Base-by-base conservation (phyloP, 805 yeast genomes). In the Candida anglica region DNA sequence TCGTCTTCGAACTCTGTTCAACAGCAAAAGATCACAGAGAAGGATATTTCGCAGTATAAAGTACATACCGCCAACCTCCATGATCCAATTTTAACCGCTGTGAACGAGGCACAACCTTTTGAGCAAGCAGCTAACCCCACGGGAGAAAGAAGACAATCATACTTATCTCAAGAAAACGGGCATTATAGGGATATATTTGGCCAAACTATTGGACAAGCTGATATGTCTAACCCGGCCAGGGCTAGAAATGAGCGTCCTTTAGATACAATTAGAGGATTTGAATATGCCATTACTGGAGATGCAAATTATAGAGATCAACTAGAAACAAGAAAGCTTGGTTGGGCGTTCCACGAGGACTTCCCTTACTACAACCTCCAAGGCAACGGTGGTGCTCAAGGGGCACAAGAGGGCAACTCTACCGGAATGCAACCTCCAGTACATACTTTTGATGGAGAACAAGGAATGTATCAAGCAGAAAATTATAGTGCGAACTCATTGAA, bases 31-130 rank as follows among this genome's bases (percentile, higher is more conserved):
- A 46, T 54, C 36, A 39, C 47, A 5, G 34, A 46, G 26, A 48
- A 52, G 35, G 53, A 41, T 23, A 44, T 41, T 24, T 41, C 66
- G 31, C 63, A 77, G 40, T 72, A 76, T 48, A 81, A 82, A 50
- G 68, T 76, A 48, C 75, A 84, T 47, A 71, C 87, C 1, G 79
- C 78, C 26, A 75, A 82, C 36, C 78, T 82, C 20, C 86, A 83
- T 46, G 97, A 88, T 62, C 97, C 96, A n/a, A 81, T 93, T 39
- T 66, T 93, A 42, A 73, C 82, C 23, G 98, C 98, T 3, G 94
- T 93, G 29, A 88, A 84, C 53, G 98, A 91, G 60, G 91, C 83
- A 6, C 98, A 93, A 66, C 98, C 98, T 6, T 93, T 86, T 56
- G 96, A 93, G 61, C 69, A 66, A 47, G 73, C 73, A 26, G 63